Percentiles rank a stretch among this genome's conserved stretches.
Conservation (phyloP, 352 stramenopile genomes). For the Phytophthora pseudosyringae region DNA sequence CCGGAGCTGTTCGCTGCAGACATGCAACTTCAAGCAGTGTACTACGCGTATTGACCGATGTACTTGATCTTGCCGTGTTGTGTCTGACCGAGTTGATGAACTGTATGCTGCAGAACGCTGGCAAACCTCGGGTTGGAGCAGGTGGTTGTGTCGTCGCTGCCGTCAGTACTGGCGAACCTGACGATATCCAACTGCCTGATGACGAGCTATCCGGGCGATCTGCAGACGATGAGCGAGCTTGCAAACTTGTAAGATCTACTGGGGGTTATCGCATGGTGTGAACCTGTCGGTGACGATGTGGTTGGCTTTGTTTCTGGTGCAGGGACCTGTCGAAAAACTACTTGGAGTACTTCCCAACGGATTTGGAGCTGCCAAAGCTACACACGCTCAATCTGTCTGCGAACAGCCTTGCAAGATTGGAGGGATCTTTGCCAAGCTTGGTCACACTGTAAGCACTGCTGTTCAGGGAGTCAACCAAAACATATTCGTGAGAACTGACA, state of each 20-base stretch:
- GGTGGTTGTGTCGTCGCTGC: slow-evolving; percentile 46
- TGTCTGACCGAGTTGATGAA: not conserved
- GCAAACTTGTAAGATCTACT: slow-evolving; percentile 42
- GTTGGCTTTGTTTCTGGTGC: slow-evolving; percentile 9
- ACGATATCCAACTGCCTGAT: slow-evolving; percentile 70
- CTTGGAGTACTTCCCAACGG: slow-evolving; percentile 52
- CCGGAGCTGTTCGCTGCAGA: slow-evolving; percentile 41
- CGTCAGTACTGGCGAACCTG: slow-evolving; percentile 48
- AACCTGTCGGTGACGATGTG: not conserved
- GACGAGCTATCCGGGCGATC: slow-evolving; percentile 52
- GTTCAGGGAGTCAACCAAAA: not conserved
- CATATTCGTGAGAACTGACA: not conserved
- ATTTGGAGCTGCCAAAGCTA: slow-evolving; percentile 46
- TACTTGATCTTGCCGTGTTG: slow-evolving; percentile 2
- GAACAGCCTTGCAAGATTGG: slow-evolving; percentile 58
- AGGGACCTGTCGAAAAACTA: slow-evolving; percentile 77
- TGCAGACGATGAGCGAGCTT: slow-evolving; percentile 54
- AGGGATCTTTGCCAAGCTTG: slow-evolving; percentile 45
- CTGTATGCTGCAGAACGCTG: slow-evolving; percentile 37
- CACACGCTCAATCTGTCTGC: slow-evolving; percentile 57
- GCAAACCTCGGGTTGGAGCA: slow-evolving; percentile 61
- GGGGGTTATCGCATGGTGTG: no score
- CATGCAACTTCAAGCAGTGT: slow-evolving; percentile 51
- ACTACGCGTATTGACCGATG: slow-evolving; percentile 8
- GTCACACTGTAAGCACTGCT: slow-evolving; percentile 49